Evolutionary conservation across 78 protist genomes (phyloP), one percentile per base, ranked within the genome.

Genomic region (Acrasis kona): DNA sequence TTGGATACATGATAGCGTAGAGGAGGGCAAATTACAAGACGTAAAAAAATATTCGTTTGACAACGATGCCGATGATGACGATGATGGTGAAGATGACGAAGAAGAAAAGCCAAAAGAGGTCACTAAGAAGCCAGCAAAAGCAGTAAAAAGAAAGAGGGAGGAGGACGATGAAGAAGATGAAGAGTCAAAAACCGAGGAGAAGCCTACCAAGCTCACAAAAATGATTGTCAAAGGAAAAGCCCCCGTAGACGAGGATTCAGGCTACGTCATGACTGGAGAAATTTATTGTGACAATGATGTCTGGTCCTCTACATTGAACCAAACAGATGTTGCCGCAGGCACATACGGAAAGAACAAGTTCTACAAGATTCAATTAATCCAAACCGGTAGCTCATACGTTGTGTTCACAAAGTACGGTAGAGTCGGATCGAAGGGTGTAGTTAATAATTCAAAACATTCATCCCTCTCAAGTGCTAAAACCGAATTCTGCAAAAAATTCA

Each of bases 381-480:
- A 87, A 39, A 4, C 36, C 3, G 91, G 86, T 66, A 73, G 29
- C 58, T 5, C 9, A 6, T 90, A 27, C 40, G 9, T 10, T 10
- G 88, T 90, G 28, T 87, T 79, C 69, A 87, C 70, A 31, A 50
- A 88, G 28, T 90, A 91, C 91, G 94, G 94, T 39, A 65, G 94
- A 5, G 74, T 76, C 5, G 84, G 84, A 28, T 61, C 1, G 36
- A 28, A 36, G 5, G 84, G 84, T 19, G 66, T 65, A 41, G 1
- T 1, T 5, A 9, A n/a, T 32, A 8, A 61, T 65, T 3, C 19
- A 1, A 50, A 50, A 5, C 28, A 0, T 19, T 2, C 66, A 8
- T 6, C 41, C 37, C 2, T 5, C 3, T 35, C 61, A 35, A 58
- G 27, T 1, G 84, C 82, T n/a, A 2, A 38, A 34, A 0, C 10